Base-by-base conservation (phyloP, 129 eudicot genomes). In the Oenanthe sinensis region DNA sequence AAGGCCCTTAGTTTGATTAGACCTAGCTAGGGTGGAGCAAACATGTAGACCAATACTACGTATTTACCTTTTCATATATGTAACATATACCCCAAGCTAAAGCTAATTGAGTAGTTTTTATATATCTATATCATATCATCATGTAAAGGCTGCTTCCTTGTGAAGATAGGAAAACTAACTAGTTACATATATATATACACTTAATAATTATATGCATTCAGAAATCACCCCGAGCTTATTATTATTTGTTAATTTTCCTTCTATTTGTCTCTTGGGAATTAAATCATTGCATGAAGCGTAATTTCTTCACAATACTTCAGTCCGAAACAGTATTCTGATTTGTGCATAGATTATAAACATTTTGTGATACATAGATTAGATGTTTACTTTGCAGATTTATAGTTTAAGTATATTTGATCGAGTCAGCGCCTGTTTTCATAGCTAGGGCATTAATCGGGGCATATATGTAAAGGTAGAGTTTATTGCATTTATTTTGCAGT, bases 41-140 rank as follows among this genome's bases (percentile, higher is more conserved):
- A 45, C 58, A 74, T 49, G 39, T 45, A 22, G 33, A 74, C 30
- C 71, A 24, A n/a, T 10, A 63, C 5, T 71, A 37, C 40, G 40
- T 37, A 37, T n/a, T 39, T 10, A 9, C 8, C 15, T 72, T 72
- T 72, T 43, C 33, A 72, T 22, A 72, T n/a, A 72, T 22, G 52
- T 43, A 22, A 73, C 22, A 73, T 73, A 28, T 74, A 74, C 85
- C 89, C 65, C 91, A 78, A 82, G 87, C 79, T 80, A 85, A 87
- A 87, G 85, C 87, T 81, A 75, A 83, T 87, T 74, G 89, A 87
- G 94, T 90, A 87, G 80, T 83, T 85, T 80, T 37, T 37, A 37
- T 47, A n/a, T 85, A 84, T 88, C 89, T 82, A 80, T 80, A 83
- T 81, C 60, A 81, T 63, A 37, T 60, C 54, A 60, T 85, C 85